phyloP scores from a whole-genome alignment of 2,329 filamentous ascomycete species.

The Penicillium sp. region DNA sequence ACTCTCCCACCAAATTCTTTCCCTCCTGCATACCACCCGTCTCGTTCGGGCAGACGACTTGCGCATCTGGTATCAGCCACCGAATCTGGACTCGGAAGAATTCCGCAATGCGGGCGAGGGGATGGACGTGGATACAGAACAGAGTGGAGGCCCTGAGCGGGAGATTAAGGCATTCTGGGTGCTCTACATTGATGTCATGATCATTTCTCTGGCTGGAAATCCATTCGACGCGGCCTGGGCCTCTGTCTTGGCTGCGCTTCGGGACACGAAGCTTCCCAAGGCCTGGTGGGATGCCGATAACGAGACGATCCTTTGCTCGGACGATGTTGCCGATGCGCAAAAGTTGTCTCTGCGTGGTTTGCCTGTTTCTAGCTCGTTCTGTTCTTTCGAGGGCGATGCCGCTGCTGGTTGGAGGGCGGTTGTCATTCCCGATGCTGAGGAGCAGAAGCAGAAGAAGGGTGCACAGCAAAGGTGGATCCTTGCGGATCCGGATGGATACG shows the following conservation, averaged over 20 bases:
- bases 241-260: conserved; percentile 75
- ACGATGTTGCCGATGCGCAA: conserved; percentile 54
- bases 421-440: conserved; percentile 35
- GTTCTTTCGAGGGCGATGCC: conserved; percentile 67
- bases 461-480: conserved; percentile 65
- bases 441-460: conserved; percentile 44
- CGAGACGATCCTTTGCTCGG: conserved; percentile 75
- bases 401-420: conserved; percentile 41
- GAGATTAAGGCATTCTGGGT: conserved; percentile 87
- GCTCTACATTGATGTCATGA: conserved; percentile 91
- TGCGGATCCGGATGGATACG: conserved; percentile 83
- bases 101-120: conserved; percentile 46
- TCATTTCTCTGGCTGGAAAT: conserved; percentile 89
- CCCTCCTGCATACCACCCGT: conserved; percentile 69
- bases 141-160: conserved; percentile 30
- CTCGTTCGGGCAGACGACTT: conserved; percentile 68
- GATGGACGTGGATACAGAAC: conserved; percentile 50
- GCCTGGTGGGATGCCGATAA: conserved; percentile 82
- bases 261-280: conserved; percentile 71
- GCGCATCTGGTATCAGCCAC: conserved; percentile 66
- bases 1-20: conserved; percentile 75
- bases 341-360: conserved; percentile 62
- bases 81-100: conserved; percentile 38
- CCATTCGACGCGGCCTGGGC: conserved; percentile 90
- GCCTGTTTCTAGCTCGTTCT: conserved; percentile 75